These are phyloP conservation scores for Euphorbia pulcherrima DNA, from an alignment of 345 rosid species.

Conservation along the genomic window DNA sequence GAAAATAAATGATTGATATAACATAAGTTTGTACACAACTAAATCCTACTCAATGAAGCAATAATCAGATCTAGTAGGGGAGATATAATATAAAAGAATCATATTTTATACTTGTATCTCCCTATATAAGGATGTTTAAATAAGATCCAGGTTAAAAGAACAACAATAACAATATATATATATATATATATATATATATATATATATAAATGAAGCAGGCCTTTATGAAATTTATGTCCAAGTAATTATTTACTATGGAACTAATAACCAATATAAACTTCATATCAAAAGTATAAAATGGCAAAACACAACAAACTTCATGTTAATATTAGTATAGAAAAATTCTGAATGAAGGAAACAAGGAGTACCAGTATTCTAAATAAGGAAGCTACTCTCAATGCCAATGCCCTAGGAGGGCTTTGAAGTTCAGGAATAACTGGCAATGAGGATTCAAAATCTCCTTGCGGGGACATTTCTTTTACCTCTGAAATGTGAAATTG, in stretches of 20 bases:
- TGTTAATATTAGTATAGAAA: background rate
- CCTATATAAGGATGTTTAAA: background rate
- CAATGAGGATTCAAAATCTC: constrained; percentile 37
- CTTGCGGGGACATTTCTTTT: constrained; percentile 52
- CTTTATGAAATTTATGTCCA: background rate
- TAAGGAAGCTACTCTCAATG: constrained; percentile 86
- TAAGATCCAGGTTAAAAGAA: background rate
- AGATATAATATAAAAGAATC: background rate
- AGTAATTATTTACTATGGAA: background rate
- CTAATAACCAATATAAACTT: background rate
- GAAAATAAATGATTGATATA: background rate
- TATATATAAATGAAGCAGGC: background rate
- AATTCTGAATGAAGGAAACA: background rate
- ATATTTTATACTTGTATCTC: background rate
- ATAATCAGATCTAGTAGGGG: background rate
- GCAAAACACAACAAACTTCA: too few species aligned
- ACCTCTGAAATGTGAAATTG: constrained; percentile 64
- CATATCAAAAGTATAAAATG: background rate
- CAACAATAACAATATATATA: too few species aligned
- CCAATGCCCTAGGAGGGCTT: constrained; percentile 54
- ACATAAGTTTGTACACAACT: background rate
- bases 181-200: background rate
- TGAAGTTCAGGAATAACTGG: constrained; percentile 73
- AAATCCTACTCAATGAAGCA: background rate
- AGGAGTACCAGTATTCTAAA: constrained; percentile 62